Evolutionary conservation across 176 grass and related monocot genomes (phyloP).

Genomic region (Cenchrus purpureus): DNA sequence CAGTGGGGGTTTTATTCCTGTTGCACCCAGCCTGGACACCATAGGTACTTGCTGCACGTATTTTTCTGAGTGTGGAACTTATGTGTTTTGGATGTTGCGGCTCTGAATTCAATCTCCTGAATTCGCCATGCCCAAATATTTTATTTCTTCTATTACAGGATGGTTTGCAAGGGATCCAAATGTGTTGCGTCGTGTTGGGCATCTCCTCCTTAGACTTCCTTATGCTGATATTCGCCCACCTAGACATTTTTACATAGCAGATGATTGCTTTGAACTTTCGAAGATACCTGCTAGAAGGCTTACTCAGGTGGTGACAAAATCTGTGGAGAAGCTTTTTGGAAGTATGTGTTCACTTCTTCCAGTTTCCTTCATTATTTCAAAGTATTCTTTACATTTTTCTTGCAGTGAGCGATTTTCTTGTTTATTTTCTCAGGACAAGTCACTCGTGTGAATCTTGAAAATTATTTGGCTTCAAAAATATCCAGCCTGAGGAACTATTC

Average conservation of each 20-base stretch:
- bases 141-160: constrained; percentile 51
- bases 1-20: constrained; percentile 79
- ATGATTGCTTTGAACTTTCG: constrained; percentile 88
- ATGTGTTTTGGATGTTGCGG: constrained; percentile 1
- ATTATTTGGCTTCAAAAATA: constrained; percentile 84
- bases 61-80: neutral
- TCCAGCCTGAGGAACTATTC: constrained; percentile 62
- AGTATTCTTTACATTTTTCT: constrained; percentile 8
- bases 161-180: constrained; percentile 88
- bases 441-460: constrained; percentile 72
- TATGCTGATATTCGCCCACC: constrained; percentile 74
- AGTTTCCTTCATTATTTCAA: constrained; percentile 21
- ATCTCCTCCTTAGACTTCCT: constrained; percentile 79
- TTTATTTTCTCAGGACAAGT: constrained; percentile 69
- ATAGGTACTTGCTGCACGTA: constrained; percentile 58
- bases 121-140: neutral
- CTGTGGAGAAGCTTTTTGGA: constrained; percentile 91
- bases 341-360: constrained; percentile 65
- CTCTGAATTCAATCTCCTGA: constrained; percentile 6
- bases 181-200: constrained; percentile 80
- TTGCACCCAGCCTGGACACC: constrained; percentile 89
- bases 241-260: constrained; percentile 80
- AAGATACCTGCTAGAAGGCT: constrained; percentile 83
- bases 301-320: constrained; percentile 87
- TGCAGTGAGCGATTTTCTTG: neutral